phyloP scores from a whole-genome alignment of 2,329 filamentous ascomycete genomes.

The Fusarium austroafricanum region DNA sequence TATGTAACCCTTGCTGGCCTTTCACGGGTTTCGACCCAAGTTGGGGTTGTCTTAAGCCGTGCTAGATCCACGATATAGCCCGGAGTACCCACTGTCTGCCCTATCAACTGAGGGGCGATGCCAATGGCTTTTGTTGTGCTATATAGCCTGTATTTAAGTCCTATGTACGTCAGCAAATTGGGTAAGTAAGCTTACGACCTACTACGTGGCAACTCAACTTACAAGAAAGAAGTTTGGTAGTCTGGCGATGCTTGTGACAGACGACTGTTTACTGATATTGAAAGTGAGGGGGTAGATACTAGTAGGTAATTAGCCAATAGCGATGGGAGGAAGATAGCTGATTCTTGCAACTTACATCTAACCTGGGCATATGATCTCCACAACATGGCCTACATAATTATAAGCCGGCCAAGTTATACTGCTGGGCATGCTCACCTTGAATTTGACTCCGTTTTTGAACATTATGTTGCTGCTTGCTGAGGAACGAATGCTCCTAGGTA shows the following conservation, averaged over 20 bases:
- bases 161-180: not conserved
- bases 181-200: not conserved
- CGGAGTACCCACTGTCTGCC: constrained; percentile 2
- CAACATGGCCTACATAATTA: not conserved
- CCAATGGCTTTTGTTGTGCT: not conserved
- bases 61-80: not conserved
- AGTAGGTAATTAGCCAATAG: not conserved
- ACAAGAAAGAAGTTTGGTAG: too few species aligned
- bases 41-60: constrained; percentile 15
- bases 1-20: constrained; percentile 21
- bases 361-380: too few species aligned
- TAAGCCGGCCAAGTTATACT: not conserved
- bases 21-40: constrained; percentile 13
- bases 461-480: too few species aligned
- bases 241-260: not conserved
- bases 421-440: not conserved
- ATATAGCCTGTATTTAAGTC: not conserved
- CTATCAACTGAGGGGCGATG: constrained; percentile 12
- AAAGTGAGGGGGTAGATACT: too few species aligned
- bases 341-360: not conserved
- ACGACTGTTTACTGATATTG: not conserved
- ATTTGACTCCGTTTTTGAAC: not conserved
- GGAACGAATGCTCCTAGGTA: too few species aligned
- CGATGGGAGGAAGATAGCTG: not conserved
- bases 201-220: not conserved